Evolutionary conservation across 108 stramenopile species (phyloP).

Genomic region (Skeletonema menzelii): DNA sequence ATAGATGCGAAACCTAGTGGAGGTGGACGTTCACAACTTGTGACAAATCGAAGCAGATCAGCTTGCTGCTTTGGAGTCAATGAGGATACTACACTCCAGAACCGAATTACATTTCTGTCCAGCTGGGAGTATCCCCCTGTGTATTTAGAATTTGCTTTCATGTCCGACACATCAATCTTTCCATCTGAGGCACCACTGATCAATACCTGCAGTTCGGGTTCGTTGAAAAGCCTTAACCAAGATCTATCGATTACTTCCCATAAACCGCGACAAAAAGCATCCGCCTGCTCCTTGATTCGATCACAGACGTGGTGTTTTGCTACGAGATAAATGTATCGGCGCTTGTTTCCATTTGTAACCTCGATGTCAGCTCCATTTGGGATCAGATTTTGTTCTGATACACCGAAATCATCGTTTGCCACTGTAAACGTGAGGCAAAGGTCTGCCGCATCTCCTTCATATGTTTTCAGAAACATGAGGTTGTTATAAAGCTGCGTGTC

Average conservation of each 20-base stretch:
- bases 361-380: conserved; percentile 85
- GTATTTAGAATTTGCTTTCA: conserved; percentile 87
- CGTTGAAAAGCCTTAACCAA: conserved; percentile 93
- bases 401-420: conserved; percentile 89
- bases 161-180: conserved; percentile 90
- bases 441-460: conserved; percentile 91
- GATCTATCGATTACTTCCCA: conserved; percentile 91
- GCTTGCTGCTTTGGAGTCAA: conserved; percentile 84
- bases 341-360: conserved; percentile 83
- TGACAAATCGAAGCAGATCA: conserved; percentile 94
- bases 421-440: conserved; percentile 94
- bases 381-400: conserved; percentile 81
- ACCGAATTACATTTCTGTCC: conserved; percentile 81
- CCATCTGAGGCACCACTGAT: conserved; percentile 88
- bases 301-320: conserved; percentile 96
- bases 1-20: conserved; percentile 94
- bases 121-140: conserved; percentile 87
- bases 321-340: conserved; percentile 80
- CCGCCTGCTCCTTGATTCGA: conserved; percentile 84
- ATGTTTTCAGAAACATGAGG: conserved; percentile 94
- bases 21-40: conserved; percentile 95
- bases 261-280: conserved; percentile 94
- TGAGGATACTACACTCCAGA: conserved; percentile 88
- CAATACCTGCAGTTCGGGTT: conserved; percentile 95
- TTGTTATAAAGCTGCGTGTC: conserved; percentile 93